Percentiles rank a stretch among this genome's conserved stretches.
Conservation (phyloP, 345 rosid species). For the Lenwebbia sp. region DNA sequence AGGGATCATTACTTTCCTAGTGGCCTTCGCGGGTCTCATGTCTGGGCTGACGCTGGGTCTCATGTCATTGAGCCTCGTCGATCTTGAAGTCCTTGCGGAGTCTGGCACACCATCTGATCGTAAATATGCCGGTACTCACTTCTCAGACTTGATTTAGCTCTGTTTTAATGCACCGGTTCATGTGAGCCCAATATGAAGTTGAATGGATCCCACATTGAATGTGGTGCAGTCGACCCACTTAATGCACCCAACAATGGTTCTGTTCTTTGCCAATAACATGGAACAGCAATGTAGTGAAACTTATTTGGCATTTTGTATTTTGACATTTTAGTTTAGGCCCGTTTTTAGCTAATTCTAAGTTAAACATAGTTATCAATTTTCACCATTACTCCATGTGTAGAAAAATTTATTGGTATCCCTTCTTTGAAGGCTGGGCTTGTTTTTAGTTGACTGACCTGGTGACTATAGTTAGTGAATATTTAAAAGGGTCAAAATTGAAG, state of each 20-base stretch:
- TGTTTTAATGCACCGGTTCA: background rate
- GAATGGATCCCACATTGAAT: background rate
- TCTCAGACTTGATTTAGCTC: background rate
- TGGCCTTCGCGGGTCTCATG: slow-evolving; percentile 57
- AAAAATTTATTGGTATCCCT: background rate
- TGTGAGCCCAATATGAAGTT: background rate
- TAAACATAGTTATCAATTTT: background rate
- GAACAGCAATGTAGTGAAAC: background rate
- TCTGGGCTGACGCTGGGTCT: slow-evolving; percentile 69
- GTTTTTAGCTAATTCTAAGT: background rate
- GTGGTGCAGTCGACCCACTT: background rate
- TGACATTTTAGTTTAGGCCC: background rate
- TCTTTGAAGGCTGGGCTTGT: background rate
- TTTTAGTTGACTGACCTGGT: background rate
- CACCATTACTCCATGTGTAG: background rate
- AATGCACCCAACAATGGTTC: background rate
- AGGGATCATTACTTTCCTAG: slow-evolving; percentile 18
- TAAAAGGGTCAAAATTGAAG: background rate
- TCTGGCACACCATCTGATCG: slow-evolving; percentile 47
- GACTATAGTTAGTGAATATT: background rate
- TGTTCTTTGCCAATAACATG: background rate
- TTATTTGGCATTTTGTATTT: background rate
- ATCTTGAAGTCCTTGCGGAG: slow-evolving; percentile 61
- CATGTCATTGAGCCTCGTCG: slow-evolving; percentile 66
- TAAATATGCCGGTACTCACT: slow-evolving; percentile 32